Evolutionary conservation across 179 eudicot species (phyloP).

Genomic region (Corrigiola litoralis): DNA sequence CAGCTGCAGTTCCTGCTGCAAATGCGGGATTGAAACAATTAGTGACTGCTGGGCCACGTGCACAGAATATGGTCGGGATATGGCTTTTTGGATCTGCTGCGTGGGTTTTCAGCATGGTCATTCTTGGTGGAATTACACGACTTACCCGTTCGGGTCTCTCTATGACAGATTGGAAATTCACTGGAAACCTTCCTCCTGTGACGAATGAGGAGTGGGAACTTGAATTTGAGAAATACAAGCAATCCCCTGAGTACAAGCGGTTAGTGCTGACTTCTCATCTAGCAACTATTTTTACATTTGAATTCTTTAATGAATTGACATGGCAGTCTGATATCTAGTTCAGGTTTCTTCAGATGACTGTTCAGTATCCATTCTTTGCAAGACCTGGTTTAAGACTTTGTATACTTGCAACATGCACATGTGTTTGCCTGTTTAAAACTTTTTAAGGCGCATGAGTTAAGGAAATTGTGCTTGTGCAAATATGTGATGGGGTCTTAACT

Average conservation of each 20-base stretch:
- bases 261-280: conserved; percentile 30
- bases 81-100: conserved; percentile 97
- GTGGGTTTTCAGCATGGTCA: conserved; percentile 96
- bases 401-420: neutral
- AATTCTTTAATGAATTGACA: neutral
- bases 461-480: neutral
- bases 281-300: neutral
- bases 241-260: conserved; percentile 90
- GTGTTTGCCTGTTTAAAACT: neutral
- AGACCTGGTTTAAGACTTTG: neutral
- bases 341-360: neutral
- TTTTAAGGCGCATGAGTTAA: neutral
- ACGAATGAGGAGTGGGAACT: conserved; percentile 70
- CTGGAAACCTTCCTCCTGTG: conserved; percentile 83
- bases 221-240: conserved; percentile 93
- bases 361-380: neutral
- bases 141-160: conserved; percentile 92
- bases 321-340: neutral
- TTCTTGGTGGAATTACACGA: conserved; percentile 91
- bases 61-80: conserved; percentile 78
- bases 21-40: conserved; percentile 60
- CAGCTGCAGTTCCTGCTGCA: conserved; percentile 37
- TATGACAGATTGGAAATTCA: conserved; percentile 98
- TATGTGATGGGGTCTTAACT: neutral
- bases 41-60: conserved; percentile 85